Base-by-base conservation (phyloP, 352 stramenopile species). In the Phytophthora constricta region DNA sequence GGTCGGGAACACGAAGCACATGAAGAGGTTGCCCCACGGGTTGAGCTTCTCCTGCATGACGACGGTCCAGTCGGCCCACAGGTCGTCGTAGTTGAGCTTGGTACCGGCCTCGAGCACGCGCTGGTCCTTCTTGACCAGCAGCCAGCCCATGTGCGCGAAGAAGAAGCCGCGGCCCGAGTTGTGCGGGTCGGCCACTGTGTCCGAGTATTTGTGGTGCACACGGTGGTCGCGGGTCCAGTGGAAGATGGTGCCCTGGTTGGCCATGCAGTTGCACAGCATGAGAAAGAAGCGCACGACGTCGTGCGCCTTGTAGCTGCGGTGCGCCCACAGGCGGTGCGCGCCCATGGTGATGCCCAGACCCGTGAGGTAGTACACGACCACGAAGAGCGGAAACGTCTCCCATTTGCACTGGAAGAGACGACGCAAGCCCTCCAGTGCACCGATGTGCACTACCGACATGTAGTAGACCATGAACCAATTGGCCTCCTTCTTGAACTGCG, bases 381-480 rank as follows among this genome's bases (percentile, higher is more conserved):
- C 90, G 19, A 93, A 89, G 63, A 86, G 91, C 27, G 97, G 72
- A 10, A 96, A 80, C 41, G 96, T 99, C 57, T 96, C 80, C 68
- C 76, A 87, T 53, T 92, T 91, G 76, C 72, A 92, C 49, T 82
- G 46, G 41, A 90, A 70, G 19, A 99, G 58, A 22, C 88, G 91
- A n/a, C 74, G 58, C 19, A 98, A 17, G 31, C 96, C 97, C 43
- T 97, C 73, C 45, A 97, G 33, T 16, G 92, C 97, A 14, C 95
- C 84, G 1, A 93, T 58, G 72, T 99, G 97, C 34, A 98, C 93
- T n/a, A 99, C 70, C 19, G 82, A 77, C 55, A 98, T 85, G 83
- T 99, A 99, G 78, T 98, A 98, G 49, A 95, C 79, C 96, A 99
- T 99, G 57, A 98, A 98, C 91, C 92, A 99, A 80, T 99, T 99